A percentile compares a stretch with the other conserved stretches of the same genome.
Conservation (phyloP, 2,329 filamentous ascomycete species). For the Microcyclospora pomicola region DNA sequence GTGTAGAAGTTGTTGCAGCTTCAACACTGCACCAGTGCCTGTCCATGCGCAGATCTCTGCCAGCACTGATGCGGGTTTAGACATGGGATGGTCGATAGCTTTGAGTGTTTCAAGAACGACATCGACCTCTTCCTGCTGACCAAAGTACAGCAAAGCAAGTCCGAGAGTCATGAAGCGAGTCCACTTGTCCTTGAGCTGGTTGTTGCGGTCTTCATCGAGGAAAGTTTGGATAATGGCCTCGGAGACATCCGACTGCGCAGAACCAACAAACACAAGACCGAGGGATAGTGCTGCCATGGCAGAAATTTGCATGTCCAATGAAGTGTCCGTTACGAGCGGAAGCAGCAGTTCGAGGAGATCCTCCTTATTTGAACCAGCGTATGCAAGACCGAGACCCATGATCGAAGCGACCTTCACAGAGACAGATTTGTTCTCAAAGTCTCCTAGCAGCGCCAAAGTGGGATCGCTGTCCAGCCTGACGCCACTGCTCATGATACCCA, state of each 20-base stretch:
- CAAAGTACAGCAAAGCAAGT: constrained; percentile 86
- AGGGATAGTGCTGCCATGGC: constrained; percentile 89
- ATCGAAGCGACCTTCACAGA: constrained; percentile 71
- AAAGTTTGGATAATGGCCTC: constrained; percentile 86
- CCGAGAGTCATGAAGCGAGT: constrained; percentile 91
- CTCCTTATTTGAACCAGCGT: constrained; percentile 86
- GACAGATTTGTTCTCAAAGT: constrained; percentile 65
- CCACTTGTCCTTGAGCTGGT: constrained; percentile 95
- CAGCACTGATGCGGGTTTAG: constrained; percentile 85
- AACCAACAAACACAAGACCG: constrained; percentile 84
- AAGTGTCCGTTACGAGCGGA: constrained; percentile 74
- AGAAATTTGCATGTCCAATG: constrained; percentile 83
- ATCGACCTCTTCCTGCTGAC: constrained; percentile 95
- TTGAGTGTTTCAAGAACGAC: constrained; percentile 94
- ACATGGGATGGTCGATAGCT: constrained; percentile 92
- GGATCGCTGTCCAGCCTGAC: constrained; percentile 82
- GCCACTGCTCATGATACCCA: constrained; percentile 90
- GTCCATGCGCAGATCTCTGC: constrained; percentile 97
- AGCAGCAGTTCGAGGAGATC: constrained; percentile 74
- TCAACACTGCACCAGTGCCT: constrained; percentile 89
- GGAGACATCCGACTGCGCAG: constrained; percentile 78
- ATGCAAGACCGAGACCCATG: constrained; percentile 90
- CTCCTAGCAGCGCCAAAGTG: constrained; percentile 71
- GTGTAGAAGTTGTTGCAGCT: constrained; percentile 92
- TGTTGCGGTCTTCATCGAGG: constrained; percentile 82